Evolutionary conservation across 495 filamentous ascomycete genomes (phyloP).

Genomic region (Neurospora terricola): DNA sequence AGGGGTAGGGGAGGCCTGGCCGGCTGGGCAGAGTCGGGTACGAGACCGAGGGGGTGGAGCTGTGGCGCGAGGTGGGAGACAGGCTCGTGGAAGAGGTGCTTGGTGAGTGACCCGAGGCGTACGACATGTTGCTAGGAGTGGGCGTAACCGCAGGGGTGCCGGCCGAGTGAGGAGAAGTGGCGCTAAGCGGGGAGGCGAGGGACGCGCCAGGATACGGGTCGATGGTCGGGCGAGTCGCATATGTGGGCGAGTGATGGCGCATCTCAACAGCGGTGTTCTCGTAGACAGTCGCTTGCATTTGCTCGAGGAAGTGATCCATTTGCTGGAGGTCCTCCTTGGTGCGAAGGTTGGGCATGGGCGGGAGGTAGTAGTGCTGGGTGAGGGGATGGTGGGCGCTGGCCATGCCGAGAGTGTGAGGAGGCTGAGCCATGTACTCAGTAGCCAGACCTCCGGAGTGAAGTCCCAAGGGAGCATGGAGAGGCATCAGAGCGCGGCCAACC

Average conservation of each 20-base stretch:
- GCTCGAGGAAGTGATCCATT: constrained; percentile 86
- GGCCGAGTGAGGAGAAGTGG: constrained; percentile 42
- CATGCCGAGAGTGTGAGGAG: constrained; percentile 39
- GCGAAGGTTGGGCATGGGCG: constrained; percentile 73
- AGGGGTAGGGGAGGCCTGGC: constrained; percentile 53
- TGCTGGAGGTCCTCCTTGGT: constrained; percentile 88
- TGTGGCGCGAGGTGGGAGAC: constrained; percentile 54
- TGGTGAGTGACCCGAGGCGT: constrained; percentile 80
- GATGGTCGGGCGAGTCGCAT: constrained; percentile 31
- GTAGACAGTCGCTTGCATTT: constrained; percentile 90
- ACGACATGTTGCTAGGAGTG: constrained; percentile 75
- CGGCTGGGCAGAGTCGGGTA: constrained; percentile 63
- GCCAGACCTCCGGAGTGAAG: constrained; percentile 54
- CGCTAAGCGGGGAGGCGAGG: constrained; percentile 50
- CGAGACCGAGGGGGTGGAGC: constrained; percentile 46
- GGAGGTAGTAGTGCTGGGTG: constrained; percentile 64
- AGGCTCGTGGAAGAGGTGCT: constrained; percentile 52
- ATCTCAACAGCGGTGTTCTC: constrained; percentile 63
- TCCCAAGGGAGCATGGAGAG: constrained; percentile 57
- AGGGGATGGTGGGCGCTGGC: constrained; percentile 43
- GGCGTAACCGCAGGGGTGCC: constrained; percentile 83
- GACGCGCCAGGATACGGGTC: constrained; percentile 47
- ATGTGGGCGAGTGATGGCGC: constrained; percentile 65
- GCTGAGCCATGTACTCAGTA: constrained; percentile 53
- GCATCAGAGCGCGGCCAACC: constrained; percentile 67